These are phyloP conservation scores for Punica granatum DNA, from an alignment of 345 rosid genomes.

Conservation along the genomic window DNA sequence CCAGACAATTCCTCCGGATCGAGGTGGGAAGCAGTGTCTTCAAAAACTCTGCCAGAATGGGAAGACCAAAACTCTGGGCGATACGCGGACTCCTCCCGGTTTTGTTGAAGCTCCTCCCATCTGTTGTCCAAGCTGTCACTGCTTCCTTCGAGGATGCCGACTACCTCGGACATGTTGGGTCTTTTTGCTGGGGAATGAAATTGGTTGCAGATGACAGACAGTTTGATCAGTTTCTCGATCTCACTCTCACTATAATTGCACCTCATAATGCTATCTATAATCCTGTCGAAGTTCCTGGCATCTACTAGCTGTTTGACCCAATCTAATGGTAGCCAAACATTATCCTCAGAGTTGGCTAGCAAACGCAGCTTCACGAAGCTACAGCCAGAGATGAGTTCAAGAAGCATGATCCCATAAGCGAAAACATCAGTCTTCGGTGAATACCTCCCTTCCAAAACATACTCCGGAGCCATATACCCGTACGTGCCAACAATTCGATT, in stretches of 20 bases:
- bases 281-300: background rate
- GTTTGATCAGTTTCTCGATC: conserved; percentile 7
- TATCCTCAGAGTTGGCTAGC: accelerated
- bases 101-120: conserved; percentile 1
- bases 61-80: no score
- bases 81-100: background rate
- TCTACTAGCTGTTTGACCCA: background rate
- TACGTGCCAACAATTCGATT: background rate
- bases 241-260: background rate
- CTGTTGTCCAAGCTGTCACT: conserved; percentile 2
- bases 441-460: background rate
- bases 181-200: background rate
- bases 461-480: background rate
- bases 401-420: conserved; percentile 7
- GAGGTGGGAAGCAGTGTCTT: background rate
- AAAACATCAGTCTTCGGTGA: conserved; percentile 10
- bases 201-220: background rate
- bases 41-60: background rate
- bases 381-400: conserved; percentile 3
- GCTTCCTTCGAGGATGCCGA: conserved; percentile 6
- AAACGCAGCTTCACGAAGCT: background rate
- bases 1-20: conserved; percentile 6
- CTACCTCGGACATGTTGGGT: conserved; percentile 1
- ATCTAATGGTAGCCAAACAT: background rate
- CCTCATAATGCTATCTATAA: background rate